These are phyloP conservation scores for Myxozyma lipomycoides DNA, from an alignment of 805 yeast species.

Conservation along the genomic window DNA sequence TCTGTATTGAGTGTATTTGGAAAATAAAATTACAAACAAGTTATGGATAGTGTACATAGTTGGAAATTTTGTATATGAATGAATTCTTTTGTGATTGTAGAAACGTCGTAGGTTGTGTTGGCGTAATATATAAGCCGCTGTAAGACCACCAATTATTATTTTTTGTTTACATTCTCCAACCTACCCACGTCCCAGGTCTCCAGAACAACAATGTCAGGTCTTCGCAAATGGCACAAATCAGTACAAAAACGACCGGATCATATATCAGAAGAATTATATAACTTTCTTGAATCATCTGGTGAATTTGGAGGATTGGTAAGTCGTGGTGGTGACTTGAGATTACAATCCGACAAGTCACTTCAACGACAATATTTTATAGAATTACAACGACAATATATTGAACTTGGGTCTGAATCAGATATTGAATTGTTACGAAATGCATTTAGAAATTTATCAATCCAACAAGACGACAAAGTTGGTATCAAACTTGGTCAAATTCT, in stretches of 20 bases:
- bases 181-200: no score
- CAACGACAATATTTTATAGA: slow-evolving; percentile 10
- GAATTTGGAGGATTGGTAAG: neutral
- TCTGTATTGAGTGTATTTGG: neutral
- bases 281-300: neutral
- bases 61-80: neutral
- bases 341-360: neutral
- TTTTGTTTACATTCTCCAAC: no score
- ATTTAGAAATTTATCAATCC: slow-evolving; percentile 4
- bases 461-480: neutral
- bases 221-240: neutral
- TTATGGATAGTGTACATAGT: neutral
- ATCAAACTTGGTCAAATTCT: slow-evolving; percentile 14
- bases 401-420: slow-evolving; percentile 14
- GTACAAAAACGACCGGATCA: neutral
- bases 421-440: slow-evolving; percentile 15
- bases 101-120: no score
- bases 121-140: no score
- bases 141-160: no score
- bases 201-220: no score
- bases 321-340: neutral
- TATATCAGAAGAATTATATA: neutral
- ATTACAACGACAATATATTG: slow-evolving; percentile 18
- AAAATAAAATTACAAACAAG: neutral
- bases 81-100: no score